Conservation (phyloP, 179 eudicot species). For the Vitellaria paradoxa region DNA sequence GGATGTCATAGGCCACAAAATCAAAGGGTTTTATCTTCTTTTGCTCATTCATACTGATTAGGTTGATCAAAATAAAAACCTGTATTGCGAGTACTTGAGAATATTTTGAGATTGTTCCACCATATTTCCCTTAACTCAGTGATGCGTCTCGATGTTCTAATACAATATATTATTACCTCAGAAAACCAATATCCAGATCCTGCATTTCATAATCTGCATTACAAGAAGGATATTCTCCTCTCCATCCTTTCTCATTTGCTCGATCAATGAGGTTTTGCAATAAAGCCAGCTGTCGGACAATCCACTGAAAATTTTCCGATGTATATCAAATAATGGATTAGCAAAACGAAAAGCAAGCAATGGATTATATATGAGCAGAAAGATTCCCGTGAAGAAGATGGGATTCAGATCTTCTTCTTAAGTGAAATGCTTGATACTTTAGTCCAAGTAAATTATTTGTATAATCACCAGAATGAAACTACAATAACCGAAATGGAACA, state of each 20-base stretch:
- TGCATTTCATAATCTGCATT: conserved; percentile 44
- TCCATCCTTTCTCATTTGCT: conserved; percentile 98
- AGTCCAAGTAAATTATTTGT: conserved; percentile 3
- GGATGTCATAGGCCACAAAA: background rate
- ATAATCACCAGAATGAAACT: background rate
- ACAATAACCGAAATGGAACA: background rate
- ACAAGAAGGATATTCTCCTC: conserved; percentile 71
- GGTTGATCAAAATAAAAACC: background rate
- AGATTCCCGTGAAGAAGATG: background rate
- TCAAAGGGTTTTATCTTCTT: background rate
- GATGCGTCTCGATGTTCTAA: background rate
- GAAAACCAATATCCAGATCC: background rate
- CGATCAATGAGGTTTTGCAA: conserved; percentile 63
- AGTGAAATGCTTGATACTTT: background rate
- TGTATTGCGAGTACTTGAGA: background rate
- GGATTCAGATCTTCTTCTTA: background rate
- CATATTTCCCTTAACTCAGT: background rate
- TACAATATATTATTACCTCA: background rate
- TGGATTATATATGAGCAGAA: conserved; percentile 12
- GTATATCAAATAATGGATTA: background rate
- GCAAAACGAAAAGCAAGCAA: background rate
- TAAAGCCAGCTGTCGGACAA: conserved; percentile 54
- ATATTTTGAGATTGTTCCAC: conserved; percentile 2
- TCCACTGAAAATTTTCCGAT: conserved; percentile 46
- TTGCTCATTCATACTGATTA: background rate